A percentile compares a stretch with the other conserved stretches of the same genome.
Evolutionary conservation across 2,329 filamentous ascomycete genomes (phyloP).

Genomic region (Aspergillus fructus): DNA sequence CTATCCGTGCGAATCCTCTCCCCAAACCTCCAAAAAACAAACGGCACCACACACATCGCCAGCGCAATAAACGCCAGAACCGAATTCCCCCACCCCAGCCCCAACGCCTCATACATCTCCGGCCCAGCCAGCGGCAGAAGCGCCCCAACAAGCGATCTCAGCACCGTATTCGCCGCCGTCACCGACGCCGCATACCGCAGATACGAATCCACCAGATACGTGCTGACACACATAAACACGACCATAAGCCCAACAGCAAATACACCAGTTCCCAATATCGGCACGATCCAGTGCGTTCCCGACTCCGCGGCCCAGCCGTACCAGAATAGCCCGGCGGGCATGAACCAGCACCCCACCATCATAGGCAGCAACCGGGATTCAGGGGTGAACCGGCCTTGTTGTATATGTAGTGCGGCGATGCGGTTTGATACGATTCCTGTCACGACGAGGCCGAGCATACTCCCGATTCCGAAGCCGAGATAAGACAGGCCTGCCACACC

Average conservation of each 20-base stretch:
- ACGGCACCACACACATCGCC: conserved; percentile 48
- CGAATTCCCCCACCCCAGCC: conserved; percentile 60
- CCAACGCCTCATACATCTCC: conserved; percentile 58
- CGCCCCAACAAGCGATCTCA: conserved; percentile 51
- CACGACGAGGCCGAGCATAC: conserved; percentile 28
- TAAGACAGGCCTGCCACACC: conserved; percentile 45
- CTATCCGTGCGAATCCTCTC: conserved; percentile 17
- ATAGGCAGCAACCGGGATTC: conserved; percentile 52
- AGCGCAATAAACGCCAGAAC: conserved; percentile 53
- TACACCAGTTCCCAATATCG: conserved; percentile 53
- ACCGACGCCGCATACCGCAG: conserved; percentile 60
- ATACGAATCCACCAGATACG: conserved; percentile 66
- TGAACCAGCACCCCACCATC: conserved; percentile 51
- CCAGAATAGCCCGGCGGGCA: conserved; percentile 46
- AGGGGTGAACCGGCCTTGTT: conserved; percentile 31
- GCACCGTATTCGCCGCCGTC: conserved; percentile 52
- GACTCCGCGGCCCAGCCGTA: conserved; percentile 50
- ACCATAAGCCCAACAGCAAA: conserved; percentile 33
- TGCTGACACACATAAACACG: conserved; percentile 53
- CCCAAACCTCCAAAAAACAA: conserved; percentile 20
- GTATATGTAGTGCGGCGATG: conserved; percentile 25
- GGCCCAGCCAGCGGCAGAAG: conserved; percentile 58
- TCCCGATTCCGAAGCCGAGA: conserved; percentile 47
- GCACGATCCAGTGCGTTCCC: conserved; percentile 55
- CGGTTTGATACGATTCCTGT: conserved; percentile 27